These are phyloP conservation scores for Phytophthora cactorum DNA, from an alignment of 352 stramenopile species.

Conservation along the genomic window DNA sequence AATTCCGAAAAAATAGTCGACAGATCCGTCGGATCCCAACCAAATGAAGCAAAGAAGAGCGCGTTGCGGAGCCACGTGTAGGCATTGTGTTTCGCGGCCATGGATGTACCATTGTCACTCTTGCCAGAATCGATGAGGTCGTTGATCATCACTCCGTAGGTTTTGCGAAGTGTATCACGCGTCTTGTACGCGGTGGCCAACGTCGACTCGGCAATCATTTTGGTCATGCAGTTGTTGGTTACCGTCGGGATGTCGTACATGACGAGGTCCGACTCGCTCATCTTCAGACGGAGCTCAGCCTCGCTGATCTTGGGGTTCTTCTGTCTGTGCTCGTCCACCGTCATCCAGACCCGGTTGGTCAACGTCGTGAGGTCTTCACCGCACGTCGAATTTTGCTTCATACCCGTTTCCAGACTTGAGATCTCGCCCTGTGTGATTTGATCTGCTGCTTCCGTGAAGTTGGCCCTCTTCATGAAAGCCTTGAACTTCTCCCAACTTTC, in stretches of 20 bases:
- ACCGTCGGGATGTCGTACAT: constrained; percentile 53
- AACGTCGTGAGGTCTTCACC: constrained; percentile 44
- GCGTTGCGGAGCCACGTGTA: too few relatives aligned
- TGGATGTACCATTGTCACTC: too few relatives aligned
- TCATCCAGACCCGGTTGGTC: constrained; percentile 45
- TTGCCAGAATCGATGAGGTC: too few relatives aligned
- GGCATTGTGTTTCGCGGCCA: too few relatives aligned
- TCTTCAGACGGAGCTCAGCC: constrained; percentile 40
- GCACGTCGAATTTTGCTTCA: constrained; percentile 51
- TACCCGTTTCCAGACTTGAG: constrained; percentile 31
- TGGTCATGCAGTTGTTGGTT: constrained; percentile 50
- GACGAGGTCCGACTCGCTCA: constrained; percentile 53
- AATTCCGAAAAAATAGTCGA: too few relatives aligned
- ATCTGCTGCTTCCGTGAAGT: constrained; percentile 30
- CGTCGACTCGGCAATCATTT: constrained; percentile 32
- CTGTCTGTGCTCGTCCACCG: constrained; percentile 42
- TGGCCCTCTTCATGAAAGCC: constrained; percentile 34
- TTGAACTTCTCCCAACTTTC: constrained; percentile 39
- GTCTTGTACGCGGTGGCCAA: constrained; percentile 32
- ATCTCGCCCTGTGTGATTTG: constrained; percentile 40
- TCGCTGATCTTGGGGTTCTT: constrained; percentile 33
- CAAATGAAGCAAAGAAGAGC: too few relatives aligned
- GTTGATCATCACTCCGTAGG: too few relatives aligned
- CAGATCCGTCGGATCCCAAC: too few relatives aligned
- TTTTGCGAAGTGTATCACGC: too few relatives aligned